These are phyloP conservation scores for Diaporthe nobilis DNA, from an alignment of 2,329 filamentous ascomycete genomes.

Conservation along the genomic window DNA sequence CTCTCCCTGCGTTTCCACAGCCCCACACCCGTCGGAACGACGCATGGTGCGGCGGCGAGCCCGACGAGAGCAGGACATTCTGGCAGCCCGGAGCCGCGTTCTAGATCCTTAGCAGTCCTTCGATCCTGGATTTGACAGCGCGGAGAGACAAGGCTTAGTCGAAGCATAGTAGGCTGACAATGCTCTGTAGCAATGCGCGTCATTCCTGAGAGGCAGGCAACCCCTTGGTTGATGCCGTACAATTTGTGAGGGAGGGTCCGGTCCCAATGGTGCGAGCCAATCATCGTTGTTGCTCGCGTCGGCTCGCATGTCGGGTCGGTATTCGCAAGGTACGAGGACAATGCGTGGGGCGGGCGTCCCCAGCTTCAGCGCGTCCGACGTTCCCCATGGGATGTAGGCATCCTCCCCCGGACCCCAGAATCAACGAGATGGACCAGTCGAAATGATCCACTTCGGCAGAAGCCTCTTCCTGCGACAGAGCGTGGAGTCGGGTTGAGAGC, in stretches of 20 bases:
- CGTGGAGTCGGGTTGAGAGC: constrained; percentile 3
- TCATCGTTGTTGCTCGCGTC: constrained; percentile 1
- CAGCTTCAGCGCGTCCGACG: not conserved
- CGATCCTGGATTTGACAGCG: too few relatives aligned
- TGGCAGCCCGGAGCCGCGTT: not conserved
- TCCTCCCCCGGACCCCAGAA: constrained; percentile 29
- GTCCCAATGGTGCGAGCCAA: not conserved
- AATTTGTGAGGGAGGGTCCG: not conserved
- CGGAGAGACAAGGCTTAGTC: too few relatives aligned
- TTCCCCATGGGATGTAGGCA: constrained; percentile 23
- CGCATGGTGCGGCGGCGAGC: constrained; percentile 10
- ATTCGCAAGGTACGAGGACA: not conserved
- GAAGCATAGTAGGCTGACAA: not conserved
- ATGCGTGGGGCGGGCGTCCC: not conserved
- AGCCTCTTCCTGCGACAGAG: not conserved
- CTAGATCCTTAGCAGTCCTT: not conserved
- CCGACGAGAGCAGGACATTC: not conserved
- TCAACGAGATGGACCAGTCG: constrained; percentile 12
- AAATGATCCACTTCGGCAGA: constrained; percentile 20
- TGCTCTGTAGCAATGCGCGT: constrained; percentile 11
- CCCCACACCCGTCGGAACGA: constrained; percentile 25
- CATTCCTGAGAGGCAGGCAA: constrained; percentile 2
- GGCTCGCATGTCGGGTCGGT: constrained; percentile 27
- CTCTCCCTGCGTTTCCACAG: constrained; percentile 19
- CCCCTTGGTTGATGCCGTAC: constrained; percentile 1